Percentiles rank a stretch among this genome's conserved stretches.
Evolutionary conservation across 2,329 filamentous ascomycete species (phyloP).

Genomic region (Aspergillus udagawae): DNA sequence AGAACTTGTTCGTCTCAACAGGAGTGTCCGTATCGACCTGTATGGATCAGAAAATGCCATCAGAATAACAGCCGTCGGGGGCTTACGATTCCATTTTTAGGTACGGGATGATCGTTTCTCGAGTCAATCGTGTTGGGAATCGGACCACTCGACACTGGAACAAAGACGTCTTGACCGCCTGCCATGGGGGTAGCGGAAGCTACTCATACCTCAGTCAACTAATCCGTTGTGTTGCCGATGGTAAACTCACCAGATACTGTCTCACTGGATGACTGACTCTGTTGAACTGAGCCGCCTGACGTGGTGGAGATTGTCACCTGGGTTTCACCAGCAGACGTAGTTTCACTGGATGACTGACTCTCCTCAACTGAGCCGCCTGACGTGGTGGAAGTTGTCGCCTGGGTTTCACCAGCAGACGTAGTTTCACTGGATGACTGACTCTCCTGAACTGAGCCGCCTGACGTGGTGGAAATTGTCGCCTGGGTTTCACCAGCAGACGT

Average conservation of each 20-base stretch:
- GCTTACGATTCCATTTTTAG: conserved; percentile 37
- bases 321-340: not conserved
- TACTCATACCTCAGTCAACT: not conserved
- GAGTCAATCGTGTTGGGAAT: conserved; percentile 36
- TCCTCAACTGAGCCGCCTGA: not conserved
- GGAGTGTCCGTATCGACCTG: conserved; percentile 32
- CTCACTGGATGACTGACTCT: not conserved
- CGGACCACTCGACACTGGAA: conserved; percentile 36
- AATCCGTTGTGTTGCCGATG: not conserved
- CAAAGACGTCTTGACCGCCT: conserved; percentile 38
- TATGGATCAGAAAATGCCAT: conserved; percentile 6
- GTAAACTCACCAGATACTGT: not conserved
- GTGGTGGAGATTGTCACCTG: not conserved
- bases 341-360: not conserved
- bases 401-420: not conserved
- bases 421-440: not conserved
- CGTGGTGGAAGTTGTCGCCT: not conserved
- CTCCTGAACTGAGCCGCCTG: not conserved
- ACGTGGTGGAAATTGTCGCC: not conserved
- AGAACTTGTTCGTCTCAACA: conserved; percentile 57
- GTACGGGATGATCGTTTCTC: conserved; percentile 41
- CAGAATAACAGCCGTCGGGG: not conserved
- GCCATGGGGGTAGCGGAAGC: conserved; percentile 21
- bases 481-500: not conserved
- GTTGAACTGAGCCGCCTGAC: not conserved